phyloP scores from a whole-genome alignment of 2,329 filamentous ascomycete species.

The Pseudocercospora crystallina region DNA sequence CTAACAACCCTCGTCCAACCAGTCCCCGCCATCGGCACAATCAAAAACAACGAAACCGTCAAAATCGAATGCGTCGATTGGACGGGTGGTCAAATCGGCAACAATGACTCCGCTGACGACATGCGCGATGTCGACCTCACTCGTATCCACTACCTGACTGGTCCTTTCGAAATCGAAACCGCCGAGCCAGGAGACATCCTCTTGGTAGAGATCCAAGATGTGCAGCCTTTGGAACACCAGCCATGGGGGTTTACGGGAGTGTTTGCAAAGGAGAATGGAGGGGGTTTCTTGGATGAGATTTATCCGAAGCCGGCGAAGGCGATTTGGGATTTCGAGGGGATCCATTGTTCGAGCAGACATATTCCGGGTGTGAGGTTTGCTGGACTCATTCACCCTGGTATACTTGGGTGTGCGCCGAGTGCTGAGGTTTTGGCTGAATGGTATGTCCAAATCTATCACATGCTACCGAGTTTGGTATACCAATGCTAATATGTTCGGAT shows the following conservation, averaged over 20 bases:
- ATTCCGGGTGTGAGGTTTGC: conserved; percentile 85
- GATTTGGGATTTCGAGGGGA: conserved; percentile 76
- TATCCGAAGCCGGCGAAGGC: conserved; percentile 78
- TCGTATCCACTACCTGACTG: conserved; percentile 81
- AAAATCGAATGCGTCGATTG: conserved; percentile 93
- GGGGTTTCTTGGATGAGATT: conserved; percentile 79
- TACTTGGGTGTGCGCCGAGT: conserved; percentile 84
- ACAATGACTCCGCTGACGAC: conserved; percentile 89
- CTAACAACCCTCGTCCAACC: background rate
- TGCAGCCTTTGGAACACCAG: conserved; percentile 80
- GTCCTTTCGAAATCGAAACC: conserved; percentile 82
- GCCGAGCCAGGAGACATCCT: conserved; percentile 83
- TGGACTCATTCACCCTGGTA: conserved; percentile 84
- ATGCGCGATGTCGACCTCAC: conserved; percentile 81
- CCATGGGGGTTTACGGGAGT: conserved; percentile 90
- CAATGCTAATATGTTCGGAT: too few relatives aligned
- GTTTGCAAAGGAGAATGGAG: conserved; percentile 78
- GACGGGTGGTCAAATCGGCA: conserved; percentile 72
- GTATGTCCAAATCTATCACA: conserved; percentile 34
- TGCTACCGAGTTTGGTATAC: too few relatives aligned
- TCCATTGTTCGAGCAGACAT: conserved; percentile 80
- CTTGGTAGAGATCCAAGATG: conserved; percentile 87
- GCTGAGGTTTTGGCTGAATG: conserved; percentile 73
- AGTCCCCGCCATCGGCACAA: conserved; percentile 73
- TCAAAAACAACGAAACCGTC: conserved; percentile 81